A percentile compares a stretch with the other conserved stretches of the same genome.
These are phyloP conservation scores for Cladophialophora yegresii DNA, from an alignment of 2,329 filamentous ascomycete genomes.

Conservation along the genomic window DNA sequence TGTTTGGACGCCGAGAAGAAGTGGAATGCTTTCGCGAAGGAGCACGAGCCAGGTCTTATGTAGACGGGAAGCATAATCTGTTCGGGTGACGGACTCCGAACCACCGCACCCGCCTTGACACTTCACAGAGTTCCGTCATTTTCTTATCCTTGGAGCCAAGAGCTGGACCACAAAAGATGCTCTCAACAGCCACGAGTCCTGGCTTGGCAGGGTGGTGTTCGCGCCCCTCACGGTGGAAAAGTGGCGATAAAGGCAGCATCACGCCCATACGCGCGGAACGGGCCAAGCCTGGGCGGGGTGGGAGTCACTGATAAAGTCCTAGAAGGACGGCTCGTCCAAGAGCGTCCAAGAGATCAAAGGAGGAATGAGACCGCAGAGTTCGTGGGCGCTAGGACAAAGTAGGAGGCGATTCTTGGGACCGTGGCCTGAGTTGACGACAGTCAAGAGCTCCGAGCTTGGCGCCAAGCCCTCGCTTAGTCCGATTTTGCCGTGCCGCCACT, in stretches of 20 bases:
- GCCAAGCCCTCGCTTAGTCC: neutral
- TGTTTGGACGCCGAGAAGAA: neutral
- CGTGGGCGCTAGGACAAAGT: neutral
- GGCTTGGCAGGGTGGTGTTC: neutral
- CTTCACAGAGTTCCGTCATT: slow-evolving; percentile 9
- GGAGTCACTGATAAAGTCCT: slow-evolving; percentile 12
- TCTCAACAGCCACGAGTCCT: neutral
- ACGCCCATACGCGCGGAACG: slow-evolving; percentile 13
- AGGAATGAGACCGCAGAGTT: neutral
- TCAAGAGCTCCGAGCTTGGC: slow-evolving; percentile 7
- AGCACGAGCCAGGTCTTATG: slow-evolving; percentile 3
- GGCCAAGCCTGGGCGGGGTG: slow-evolving; percentile 19
- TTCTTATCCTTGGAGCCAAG: slow-evolving; percentile 13
- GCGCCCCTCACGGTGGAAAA: slow-evolving; percentile 11
- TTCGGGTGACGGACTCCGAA: neutral
- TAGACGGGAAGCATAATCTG: slow-evolving; percentile 10
- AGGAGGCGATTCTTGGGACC: neutral
- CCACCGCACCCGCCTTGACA: neutral
- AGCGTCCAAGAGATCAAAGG: neutral
- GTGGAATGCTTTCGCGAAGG: neutral
- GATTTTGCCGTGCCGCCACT: neutral
- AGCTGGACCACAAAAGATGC: neutral
- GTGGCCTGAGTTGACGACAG: slow-evolving; percentile 1
- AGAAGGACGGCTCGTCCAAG: neutral
- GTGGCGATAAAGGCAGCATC: slow-evolving; percentile 11